phyloP scores from a whole-genome alignment of 768 basidiomycete genomes.

The Suillus subaureus region DNA sequence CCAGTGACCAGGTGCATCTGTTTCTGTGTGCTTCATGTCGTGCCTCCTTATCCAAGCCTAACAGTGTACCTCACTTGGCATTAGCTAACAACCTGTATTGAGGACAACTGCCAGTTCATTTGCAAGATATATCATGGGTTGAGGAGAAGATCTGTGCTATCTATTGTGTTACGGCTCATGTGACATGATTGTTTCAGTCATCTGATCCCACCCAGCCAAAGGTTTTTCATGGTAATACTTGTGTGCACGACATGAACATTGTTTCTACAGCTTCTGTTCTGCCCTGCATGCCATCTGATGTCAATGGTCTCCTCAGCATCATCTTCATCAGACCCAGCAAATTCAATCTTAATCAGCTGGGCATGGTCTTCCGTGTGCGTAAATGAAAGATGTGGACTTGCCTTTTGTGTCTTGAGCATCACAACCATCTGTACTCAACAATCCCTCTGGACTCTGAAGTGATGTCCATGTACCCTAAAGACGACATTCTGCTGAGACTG shows the following conservation, averaged over 20 bases:
- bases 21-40: no score
- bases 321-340: conserved; percentile 33
- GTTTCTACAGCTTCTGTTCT: conserved; percentile 29
- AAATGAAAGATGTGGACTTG: conserved; percentile 2
- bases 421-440: conserved; percentile 10
- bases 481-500: conserved; percentile 4
- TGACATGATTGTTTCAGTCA: conserved; percentile 28
- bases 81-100: no score
- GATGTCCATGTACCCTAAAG: conserved; percentile 5
- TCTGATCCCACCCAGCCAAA: conserved; percentile 21
- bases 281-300: conserved; percentile 28
- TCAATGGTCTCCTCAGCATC: conserved; percentile 27
- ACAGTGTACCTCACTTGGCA: no score
- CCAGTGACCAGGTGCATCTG: no score
- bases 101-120: no score
- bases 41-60: no score
- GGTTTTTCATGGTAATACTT: conserved; percentile 37
- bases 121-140: conserved; percentile 19
- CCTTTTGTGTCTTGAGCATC: conserved; percentile 1
- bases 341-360: neutral
- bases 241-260: conserved; percentile 35
- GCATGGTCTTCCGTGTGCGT: neutral
- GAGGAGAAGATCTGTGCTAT: conserved; percentile 34
- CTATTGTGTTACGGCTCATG: conserved; percentile 29
- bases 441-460: neutral